Evolutionary conservation across 768 basidiomycete species (phyloP).

Genomic region (Naganishia randhawae): DNA sequence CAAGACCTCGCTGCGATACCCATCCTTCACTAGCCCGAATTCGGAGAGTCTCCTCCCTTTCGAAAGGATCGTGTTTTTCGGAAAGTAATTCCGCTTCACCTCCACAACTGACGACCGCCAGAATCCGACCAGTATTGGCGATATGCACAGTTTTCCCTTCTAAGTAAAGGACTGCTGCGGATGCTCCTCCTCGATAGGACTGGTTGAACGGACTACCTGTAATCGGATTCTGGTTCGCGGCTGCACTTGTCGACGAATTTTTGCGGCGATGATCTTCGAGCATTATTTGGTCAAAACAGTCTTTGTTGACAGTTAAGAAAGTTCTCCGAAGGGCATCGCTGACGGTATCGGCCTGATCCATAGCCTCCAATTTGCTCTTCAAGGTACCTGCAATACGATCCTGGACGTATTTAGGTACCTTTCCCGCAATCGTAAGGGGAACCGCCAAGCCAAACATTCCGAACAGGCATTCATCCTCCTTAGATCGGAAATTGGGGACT

Average conservation of each 20-base stretch:
- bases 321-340: slow-evolving; percentile 77
- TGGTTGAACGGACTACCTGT: slow-evolving; percentile 48
- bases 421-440: slow-evolving; percentile 53
- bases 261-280: slow-evolving; percentile 57
- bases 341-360: slow-evolving; percentile 59
- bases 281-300: slow-evolving; percentile 64
- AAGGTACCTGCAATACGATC: slow-evolving; percentile 72
- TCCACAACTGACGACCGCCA: slow-evolving; percentile 74
- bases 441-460: slow-evolving; percentile 88
- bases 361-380: slow-evolving; percentile 57
- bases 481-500: slow-evolving; percentile 73
- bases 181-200: slow-evolving; percentile 64
- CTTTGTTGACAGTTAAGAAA: slow-evolving; percentile 81
- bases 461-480: slow-evolving; percentile 78
- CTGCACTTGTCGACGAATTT: slow-evolving; percentile 64
- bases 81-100: slow-evolving; percentile 73
- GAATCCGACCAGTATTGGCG: slow-evolving; percentile 81
- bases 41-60: slow-evolving; percentile 74
- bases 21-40: slow-evolving; percentile 90
- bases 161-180: slow-evolving; percentile 82
- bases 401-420: slow-evolving; percentile 74
- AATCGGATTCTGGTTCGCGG: neutral
- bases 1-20: slow-evolving; percentile 82
- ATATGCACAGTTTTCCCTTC: slow-evolving; percentile 73
- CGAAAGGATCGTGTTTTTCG: slow-evolving; percentile 81